These are phyloP conservation scores for Cryptococcus sp. DNA, from an alignment of 1,284 basidiomycete species.

Conservation along the genomic window DNA sequence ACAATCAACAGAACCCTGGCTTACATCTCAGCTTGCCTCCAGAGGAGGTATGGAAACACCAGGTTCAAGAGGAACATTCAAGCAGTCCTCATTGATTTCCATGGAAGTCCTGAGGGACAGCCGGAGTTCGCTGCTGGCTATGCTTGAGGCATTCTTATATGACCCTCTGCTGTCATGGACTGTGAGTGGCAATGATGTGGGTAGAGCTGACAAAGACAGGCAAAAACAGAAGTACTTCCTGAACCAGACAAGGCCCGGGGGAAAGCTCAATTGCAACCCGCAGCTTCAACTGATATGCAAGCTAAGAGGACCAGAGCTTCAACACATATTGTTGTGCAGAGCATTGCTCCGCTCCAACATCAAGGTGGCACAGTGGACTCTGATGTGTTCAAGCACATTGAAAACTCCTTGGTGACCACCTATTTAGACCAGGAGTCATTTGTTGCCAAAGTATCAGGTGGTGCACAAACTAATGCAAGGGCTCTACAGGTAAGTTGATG, in stretches of 20 bases:
- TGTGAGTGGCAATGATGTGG: background rate
- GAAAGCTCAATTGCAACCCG: background rate
- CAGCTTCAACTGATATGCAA: background rate
- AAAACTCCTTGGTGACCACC: slow-evolving; percentile 27
- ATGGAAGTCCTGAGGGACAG: slow-evolving; percentile 43
- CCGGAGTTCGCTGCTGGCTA: slow-evolving; percentile 41
- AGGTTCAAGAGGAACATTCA: slow-evolving; percentile 44
- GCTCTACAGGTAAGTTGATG: slow-evolving; percentile 34
- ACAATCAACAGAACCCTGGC: background rate
- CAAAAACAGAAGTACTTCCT: too few species aligned
- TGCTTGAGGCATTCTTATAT: slow-evolving; percentile 70
- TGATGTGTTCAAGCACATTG: slow-evolving; percentile 28
- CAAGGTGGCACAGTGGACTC: slow-evolving; percentile 5
- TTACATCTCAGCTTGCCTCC: slow-evolving; percentile 30
- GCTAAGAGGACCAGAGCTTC: slow-evolving; percentile 1
- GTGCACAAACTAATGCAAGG: slow-evolving; percentile 41
- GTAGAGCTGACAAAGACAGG: too few species aligned
- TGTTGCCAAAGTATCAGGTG: slow-evolving; percentile 35
- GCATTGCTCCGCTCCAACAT: slow-evolving; percentile 12
- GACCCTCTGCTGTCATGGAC: slow-evolving; percentile 85
- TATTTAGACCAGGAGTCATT: slow-evolving; percentile 38
- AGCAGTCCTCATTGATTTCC: slow-evolving; percentile 38
- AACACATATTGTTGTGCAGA: slow-evolving; percentile 13
- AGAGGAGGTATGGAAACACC: slow-evolving; percentile 32
- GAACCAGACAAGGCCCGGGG: too few species aligned